Conservation (phyloP, 176 grass and related monocot genomes). For the Elymus sibiricus region DNA sequence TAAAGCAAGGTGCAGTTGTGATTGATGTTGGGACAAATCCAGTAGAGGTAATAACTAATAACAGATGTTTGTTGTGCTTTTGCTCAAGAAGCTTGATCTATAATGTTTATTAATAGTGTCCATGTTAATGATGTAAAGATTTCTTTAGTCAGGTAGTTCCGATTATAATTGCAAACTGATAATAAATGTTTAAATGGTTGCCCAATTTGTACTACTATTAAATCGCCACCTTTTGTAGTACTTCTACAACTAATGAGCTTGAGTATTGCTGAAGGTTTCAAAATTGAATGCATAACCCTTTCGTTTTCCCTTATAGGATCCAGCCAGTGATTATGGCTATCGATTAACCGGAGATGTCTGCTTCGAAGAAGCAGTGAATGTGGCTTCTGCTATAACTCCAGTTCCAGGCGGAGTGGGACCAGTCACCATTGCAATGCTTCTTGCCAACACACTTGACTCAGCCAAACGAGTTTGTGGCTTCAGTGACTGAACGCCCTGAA, state of each 20-base stretch:
- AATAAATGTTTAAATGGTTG: not conserved
- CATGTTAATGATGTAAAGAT: not conserved
- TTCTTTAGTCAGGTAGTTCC: not conserved
- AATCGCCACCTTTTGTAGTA: not conserved
- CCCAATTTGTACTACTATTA: not conserved
- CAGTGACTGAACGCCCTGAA: slow-evolving; percentile 18
- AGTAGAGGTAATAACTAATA: slow-evolving; percentile 67
- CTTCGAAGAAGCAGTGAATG: slow-evolving; percentile 79
- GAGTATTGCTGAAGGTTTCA: not conserved
- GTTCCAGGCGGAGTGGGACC: slow-evolving; percentile 95
- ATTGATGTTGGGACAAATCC: slow-evolving; percentile 98
- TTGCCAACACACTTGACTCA: slow-evolving; percentile 79
- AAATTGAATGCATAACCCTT: not conserved
- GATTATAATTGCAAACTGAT: not conserved
- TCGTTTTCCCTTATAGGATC: slow-evolving; percentile 40
- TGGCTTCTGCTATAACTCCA: slow-evolving; percentile 83
- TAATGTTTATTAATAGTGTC: not conserved
- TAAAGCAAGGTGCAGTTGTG: slow-evolving; percentile 79
- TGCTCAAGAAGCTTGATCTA: not conserved
- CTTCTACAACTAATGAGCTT: not conserved
- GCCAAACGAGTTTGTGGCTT: slow-evolving; percentile 57
- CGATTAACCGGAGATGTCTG: slow-evolving; percentile 78
- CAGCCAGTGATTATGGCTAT: slow-evolving; percentile 74
- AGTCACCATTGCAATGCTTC: slow-evolving; percentile 86
- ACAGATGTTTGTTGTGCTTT: not conserved